A percentile compares a stretch with the other conserved stretches of the same genome.
Conservation (phyloP, 2,329 filamentous ascomycete species). For the Aspergillus alliaceus region DNA sequence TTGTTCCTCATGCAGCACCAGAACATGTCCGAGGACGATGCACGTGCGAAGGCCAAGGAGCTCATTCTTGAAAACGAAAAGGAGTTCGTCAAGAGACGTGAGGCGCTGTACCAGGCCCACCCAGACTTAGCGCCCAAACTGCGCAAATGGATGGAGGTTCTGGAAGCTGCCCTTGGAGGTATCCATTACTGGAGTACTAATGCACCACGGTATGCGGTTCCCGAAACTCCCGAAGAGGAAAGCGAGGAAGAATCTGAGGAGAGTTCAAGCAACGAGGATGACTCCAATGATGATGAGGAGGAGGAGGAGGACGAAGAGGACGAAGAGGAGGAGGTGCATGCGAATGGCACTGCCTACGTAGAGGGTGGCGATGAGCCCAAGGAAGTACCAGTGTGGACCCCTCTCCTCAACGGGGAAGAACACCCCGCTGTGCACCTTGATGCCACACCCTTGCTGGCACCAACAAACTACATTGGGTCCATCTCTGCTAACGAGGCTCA, state of each 20-base stretch:
- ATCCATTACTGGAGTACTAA: conserved; percentile 15
- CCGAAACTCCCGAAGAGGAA: conserved; percentile 2
- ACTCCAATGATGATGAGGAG: neutral
- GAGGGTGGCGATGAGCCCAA: neutral
- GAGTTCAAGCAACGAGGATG: neutral
- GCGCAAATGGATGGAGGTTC: conserved; percentile 13
- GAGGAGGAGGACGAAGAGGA: conserved; percentile 4
- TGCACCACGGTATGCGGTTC: conserved; percentile 7
- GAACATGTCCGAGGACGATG: conserved; percentile 11
- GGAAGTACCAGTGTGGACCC: conserved; percentile 1
- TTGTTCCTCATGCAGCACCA: conserved; percentile 12
- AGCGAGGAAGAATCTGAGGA: conserved; percentile 3
- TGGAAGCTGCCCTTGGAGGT: conserved; percentile 10
- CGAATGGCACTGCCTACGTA: neutral
- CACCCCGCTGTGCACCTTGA: conserved; percentile 1
- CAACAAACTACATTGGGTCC: conserved; percentile 24
- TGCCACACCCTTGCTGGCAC: conserved; percentile 11
- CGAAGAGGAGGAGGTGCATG: neutral
- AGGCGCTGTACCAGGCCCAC: conserved; percentile 8
- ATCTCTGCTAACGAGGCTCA: conserved; percentile 29
- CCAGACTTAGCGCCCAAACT: conserved; percentile 7
- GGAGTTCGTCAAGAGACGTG: conserved; percentile 9
- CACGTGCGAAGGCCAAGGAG: conserved; percentile 8
- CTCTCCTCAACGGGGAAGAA: conserved; percentile 5
- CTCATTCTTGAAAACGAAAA: conserved; percentile 12